Conservation (phyloP, 352 stramenopile genomes). For the Phytophthora crassamura region DNA sequence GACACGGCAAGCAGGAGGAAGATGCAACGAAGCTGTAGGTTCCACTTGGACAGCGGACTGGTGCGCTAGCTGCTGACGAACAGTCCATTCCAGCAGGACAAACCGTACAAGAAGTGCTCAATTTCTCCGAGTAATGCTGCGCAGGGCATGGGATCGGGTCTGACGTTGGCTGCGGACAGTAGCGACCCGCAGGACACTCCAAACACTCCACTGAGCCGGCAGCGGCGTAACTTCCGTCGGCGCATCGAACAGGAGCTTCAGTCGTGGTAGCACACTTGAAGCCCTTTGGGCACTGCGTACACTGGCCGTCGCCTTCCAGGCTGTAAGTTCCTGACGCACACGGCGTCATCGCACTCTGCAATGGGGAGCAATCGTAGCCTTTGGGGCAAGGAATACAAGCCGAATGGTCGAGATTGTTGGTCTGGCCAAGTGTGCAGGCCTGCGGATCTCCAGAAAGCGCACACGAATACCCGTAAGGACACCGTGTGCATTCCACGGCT, state of each 20-base stretch:
- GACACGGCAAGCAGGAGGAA: slow-evolving; percentile 51
- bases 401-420: slow-evolving; percentile 53
- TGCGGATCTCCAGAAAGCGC: slow-evolving; percentile 25
- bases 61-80: slow-evolving; percentile 37
- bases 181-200: slow-evolving; percentile 48
- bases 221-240: slow-evolving; percentile 39
- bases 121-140: slow-evolving; percentile 51
- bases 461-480: slow-evolving; percentile 58
- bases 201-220: slow-evolving; percentile 44
- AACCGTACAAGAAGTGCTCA: slow-evolving; percentile 48
- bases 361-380: slow-evolving; percentile 48
- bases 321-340: slow-evolving; percentile 52
- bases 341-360: slow-evolving; percentile 12
- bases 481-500: slow-evolving; percentile 48
- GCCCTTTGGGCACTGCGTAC: slow-evolving; percentile 54
- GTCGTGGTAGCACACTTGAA: slow-evolving; percentile 51
- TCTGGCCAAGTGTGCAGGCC: slow-evolving; percentile 49
- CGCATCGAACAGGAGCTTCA: slow-evolving; percentile 42
- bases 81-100: slow-evolving; percentile 67
- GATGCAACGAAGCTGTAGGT: slow-evolving; percentile 51
- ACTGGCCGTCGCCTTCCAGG: slow-evolving; percentile 49
- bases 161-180: slow-evolving; percentile 51
- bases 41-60: slow-evolving; percentile 45
- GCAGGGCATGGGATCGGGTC: slow-evolving; percentile 44
- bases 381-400: slow-evolving; percentile 52